A percentile compares a stretch with the other conserved stretches of the same genome.
Conservation (phyloP, 345 rosid genomes). For the Populus tremula region DNA sequence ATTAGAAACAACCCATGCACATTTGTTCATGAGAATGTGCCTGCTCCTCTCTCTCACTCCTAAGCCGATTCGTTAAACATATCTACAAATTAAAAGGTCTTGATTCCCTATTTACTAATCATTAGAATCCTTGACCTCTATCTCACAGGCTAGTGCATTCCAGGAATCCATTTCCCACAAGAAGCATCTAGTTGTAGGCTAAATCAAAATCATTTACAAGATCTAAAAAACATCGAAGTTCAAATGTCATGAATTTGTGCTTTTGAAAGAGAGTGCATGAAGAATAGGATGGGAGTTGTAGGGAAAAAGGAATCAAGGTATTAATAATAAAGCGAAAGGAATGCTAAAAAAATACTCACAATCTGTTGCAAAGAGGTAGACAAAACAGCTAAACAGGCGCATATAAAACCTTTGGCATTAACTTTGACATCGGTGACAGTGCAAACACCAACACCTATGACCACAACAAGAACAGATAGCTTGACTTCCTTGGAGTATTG, state of each 20-base stretch:
- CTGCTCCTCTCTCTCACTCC: neutral
- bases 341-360: slow-evolving; percentile 44
- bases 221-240: no score
- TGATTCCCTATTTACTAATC: neutral
- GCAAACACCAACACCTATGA: slow-evolving; percentile 87
- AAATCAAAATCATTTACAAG: neutral
- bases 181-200: neutral
- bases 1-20: neutral
- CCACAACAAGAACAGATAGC: slow-evolving; percentile 75
- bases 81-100: neutral
- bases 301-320: no score
- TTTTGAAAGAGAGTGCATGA: no score
- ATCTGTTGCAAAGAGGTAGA: slow-evolving; percentile 92
- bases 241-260: neutral
- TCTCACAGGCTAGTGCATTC: neutral
- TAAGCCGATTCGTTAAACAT: neutral
- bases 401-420: slow-evolving; percentile 83
- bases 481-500: slow-evolving; percentile 77
- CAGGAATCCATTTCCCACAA: neutral
- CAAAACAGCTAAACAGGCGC: slow-evolving; percentile 81
- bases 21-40: neutral
- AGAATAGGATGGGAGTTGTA: no score
- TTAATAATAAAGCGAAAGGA: neutral
- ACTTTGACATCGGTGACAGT: slow-evolving; percentile 93
- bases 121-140: neutral